Base-by-base conservation (phyloP, 495 filamentous ascomycete genomes). In the Xylaria castorea region DNA sequence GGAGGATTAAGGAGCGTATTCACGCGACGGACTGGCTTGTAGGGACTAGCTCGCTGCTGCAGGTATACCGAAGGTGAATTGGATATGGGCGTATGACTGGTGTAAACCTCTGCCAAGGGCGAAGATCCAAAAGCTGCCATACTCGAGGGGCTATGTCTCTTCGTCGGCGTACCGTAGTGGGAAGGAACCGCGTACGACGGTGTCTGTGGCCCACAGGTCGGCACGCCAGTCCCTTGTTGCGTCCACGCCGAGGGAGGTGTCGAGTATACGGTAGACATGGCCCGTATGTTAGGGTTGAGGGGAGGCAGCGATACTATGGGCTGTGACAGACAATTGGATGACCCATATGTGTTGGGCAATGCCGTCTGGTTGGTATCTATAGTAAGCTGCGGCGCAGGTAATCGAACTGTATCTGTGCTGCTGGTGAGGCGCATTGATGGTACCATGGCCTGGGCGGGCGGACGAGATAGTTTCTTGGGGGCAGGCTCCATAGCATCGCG, bases 1-100 rank as follows among this genome's bases (percentile, higher is more conserved):
- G 96, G 93, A 16, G 95, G 96, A 38, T 96, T 93, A 22, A 98
- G 87, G 25, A 99, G 86, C 4, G 94, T 97, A 73, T 94, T 93
- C 65, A 98, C 93, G 66, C 91, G 88, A 66, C 95, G 92, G 36
- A 99, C 91, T 5, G 96, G 96, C 72, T 92, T 92, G 81, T 98
- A 99, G 1, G 96, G 96, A 61, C 97, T 98, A 57, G 87, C 83
- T 71, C 87, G 86, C 74, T 91, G 89, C 72, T 89, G 87, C 18
- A 89, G 83, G 73, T 90, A 89, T 71, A 89, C 74, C 57, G 88
- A 86, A 36, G 89, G 82, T 82, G 91, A 79, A 82, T 88, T 81
- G 0, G 87, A 85, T 58, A 86, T 83, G 0, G 86, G 86, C 18
- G 87, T 87, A 73, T 88, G 91, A 73, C 82, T 84, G 25, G 85